phyloP scores from a whole-genome alignment of 1,284 basidiomycete species.

The Malassezia yamatoensis region DNA sequence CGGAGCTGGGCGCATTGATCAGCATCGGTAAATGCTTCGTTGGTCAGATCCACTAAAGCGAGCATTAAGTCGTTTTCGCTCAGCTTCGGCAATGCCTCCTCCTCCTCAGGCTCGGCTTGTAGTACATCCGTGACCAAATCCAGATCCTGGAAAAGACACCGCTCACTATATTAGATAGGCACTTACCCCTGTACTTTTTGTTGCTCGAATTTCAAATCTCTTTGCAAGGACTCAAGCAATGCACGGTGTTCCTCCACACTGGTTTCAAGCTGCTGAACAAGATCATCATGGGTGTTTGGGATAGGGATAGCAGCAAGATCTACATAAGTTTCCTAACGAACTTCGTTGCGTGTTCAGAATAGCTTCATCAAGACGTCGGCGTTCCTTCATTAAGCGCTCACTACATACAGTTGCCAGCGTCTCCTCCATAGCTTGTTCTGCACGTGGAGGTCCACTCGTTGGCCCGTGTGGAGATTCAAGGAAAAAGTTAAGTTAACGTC shows the following conservation, averaged over 20 bases:
- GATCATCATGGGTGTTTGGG: not conserved
- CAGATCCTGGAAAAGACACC: not conserved
- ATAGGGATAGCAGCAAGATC: not conserved
- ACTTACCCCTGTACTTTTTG: not conserved
- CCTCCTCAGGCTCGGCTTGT: no score
- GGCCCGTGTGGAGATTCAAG: constrained; percentile 5
- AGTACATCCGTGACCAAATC: not conserved
- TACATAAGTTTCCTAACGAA: constrained; percentile 2
- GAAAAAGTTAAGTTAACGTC: no score
- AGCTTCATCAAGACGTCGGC: constrained; percentile 4
- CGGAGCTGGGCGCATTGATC: constrained; percentile 10
- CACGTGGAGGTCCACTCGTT: constrained; percentile 8
- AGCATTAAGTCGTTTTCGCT: constrained; percentile 1
- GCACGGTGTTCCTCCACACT: constrained; percentile 11
- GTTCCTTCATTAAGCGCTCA: constrained; percentile 1
- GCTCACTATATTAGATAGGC: not conserved
- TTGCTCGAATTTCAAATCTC: constrained; percentile 5
- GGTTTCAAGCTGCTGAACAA: not conserved
- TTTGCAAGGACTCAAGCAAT: constrained; percentile 1
- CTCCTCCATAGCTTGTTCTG: not conserved
- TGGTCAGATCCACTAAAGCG: constrained; percentile 2
- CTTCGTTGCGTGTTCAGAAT: constrained; percentile 9
- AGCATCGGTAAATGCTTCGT: constrained; percentile 1
- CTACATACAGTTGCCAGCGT: not conserved
- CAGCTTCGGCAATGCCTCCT: not conserved